phyloP scores from a whole-genome alignment of 768 basidiomycete species.

The Mycena maculata region DNA sequence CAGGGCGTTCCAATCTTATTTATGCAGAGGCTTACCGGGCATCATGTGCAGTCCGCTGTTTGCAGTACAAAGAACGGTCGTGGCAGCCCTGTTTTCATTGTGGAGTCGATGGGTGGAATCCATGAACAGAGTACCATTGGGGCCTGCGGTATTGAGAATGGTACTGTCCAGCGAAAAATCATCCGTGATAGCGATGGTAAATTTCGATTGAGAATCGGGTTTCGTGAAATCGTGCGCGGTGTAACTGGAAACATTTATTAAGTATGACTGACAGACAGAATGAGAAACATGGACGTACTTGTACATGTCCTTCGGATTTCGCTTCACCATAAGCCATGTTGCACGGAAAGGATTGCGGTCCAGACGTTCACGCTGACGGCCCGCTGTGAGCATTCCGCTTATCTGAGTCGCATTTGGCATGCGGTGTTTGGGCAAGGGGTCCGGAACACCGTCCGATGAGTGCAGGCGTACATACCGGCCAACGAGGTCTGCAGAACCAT shows the following conservation, averaged over 20 bases:
- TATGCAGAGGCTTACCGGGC: constrained; percentile 8
- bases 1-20: too few species aligned
- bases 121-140: constrained; percentile 9
- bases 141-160: neutral
- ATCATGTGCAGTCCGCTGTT: constrained; percentile 3
- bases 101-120: constrained; percentile 20
- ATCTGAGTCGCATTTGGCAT: neutral
- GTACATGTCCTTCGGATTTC: constrained; percentile 20
- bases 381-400: neutral
- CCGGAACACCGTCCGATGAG: neutral
- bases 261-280: neutral
- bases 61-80: constrained; percentile 18
- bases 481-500: neutral
- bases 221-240: constrained; percentile 10
- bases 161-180: constrained; percentile 24
- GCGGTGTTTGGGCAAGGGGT: neutral
- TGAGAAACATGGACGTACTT: neutral
- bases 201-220: constrained; percentile 15
- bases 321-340: constrained; percentile 18
- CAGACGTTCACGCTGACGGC: neutral
- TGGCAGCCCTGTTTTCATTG: constrained; percentile 23
- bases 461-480: neutral
- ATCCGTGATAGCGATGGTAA: constrained; percentile 19
- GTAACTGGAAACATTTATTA: neutral
- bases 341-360: constrained; percentile 19